Conservation (phyloP, 345 rosid genomes). For the Reutealis trisperma region DNA sequence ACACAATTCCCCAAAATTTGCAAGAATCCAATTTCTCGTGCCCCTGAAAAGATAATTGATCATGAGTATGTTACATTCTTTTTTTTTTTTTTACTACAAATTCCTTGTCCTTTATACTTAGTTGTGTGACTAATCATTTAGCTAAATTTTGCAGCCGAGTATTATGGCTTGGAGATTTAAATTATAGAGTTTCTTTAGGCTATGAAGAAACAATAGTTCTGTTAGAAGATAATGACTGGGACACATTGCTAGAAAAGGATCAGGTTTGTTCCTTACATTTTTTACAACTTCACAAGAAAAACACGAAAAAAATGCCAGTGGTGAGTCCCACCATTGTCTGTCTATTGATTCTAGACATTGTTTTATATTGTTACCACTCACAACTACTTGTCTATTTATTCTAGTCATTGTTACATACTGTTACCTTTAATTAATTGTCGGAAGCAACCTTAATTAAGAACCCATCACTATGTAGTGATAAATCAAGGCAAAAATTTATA, state of each 20-base stretch:
- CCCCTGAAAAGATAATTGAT: constrained; percentile 70
- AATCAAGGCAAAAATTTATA: too few relatives aligned
- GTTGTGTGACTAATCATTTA: not conserved
- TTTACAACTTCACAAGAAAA: not conserved
- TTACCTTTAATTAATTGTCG: not conserved
- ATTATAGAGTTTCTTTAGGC: constrained; percentile 76
- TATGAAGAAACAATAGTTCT: constrained; percentile 74
- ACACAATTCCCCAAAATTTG: constrained; percentile 74
- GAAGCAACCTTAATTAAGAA: not conserved
- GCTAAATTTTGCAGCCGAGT: constrained; percentile 55
- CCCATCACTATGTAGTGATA: not conserved
- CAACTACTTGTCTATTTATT: too few relatives aligned
- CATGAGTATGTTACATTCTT: constrained; percentile 64
- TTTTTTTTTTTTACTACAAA: not conserved
- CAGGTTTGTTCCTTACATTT: constrained; percentile 53
- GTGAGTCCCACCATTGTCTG: not conserved
- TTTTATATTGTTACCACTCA: too few relatives aligned
- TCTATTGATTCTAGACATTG: not conserved
- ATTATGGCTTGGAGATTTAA: constrained; percentile 93
- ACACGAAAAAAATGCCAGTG: not conserved
- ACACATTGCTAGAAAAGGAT: constrained; percentile 71
- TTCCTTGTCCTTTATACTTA: not conserved
- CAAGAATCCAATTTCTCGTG: constrained; percentile 51
- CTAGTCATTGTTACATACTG: not conserved
- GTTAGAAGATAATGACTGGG: constrained; percentile 81